Evolutionary conservation across 2,329 filamentous ascomycete species (phyloP).

Genomic region (Beauveria sp.): DNA sequence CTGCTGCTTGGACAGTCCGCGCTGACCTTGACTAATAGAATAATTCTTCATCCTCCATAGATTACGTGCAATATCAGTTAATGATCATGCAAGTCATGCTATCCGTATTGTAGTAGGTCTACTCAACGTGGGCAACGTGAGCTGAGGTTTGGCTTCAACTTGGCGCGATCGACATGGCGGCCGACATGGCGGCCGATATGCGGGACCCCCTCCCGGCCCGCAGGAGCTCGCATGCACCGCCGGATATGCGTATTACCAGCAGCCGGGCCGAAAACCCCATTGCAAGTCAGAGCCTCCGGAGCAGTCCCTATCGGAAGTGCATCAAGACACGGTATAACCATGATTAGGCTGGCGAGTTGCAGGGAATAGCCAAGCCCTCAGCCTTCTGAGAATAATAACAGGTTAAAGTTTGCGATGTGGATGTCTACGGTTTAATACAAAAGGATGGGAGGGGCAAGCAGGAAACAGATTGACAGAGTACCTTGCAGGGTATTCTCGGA

Average conservation of each 20-base stretch:
- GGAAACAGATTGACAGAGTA: background rate
- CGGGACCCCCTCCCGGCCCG: background rate
- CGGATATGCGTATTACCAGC: background rate
- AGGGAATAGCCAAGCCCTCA: slow-evolving; percentile 1
- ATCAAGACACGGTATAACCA: background rate
- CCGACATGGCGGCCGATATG: background rate
- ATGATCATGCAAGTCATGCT: too few species aligned
- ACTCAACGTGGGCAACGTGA: too few species aligned
- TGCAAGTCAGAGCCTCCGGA: background rate
- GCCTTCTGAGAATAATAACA: background rate
- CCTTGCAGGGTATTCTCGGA: background rate
- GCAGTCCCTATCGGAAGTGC: background rate
- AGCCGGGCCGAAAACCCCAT: background rate
- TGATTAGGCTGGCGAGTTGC: background rate
- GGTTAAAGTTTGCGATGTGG: background rate
- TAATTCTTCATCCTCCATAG: background rate
- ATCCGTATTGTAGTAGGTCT: too few species aligned
- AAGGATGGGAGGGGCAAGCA: background rate
- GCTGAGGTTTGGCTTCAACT: background rate
- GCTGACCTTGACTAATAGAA: background rate
- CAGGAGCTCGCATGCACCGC: background rate
- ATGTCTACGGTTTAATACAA: background rate
- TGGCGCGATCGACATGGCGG: background rate
- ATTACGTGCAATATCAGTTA: too few species aligned
- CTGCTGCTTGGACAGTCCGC: background rate